Evolutionary conservation across 768 basidiomycete genomes (phyloP).

Genomic region (Trametes maxima): DNA sequence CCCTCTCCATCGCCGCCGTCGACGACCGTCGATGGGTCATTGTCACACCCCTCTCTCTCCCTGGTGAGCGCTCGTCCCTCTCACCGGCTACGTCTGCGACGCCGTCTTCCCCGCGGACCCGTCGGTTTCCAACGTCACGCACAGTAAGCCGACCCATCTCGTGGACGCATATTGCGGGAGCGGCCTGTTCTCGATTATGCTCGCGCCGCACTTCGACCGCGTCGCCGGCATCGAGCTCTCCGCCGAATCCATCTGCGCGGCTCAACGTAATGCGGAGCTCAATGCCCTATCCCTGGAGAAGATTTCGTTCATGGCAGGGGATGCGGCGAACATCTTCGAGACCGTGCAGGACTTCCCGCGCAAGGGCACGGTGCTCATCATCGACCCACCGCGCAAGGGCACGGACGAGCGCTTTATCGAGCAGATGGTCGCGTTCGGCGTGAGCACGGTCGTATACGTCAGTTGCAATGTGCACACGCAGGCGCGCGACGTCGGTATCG

Average conservation of each 20-base stretch:
- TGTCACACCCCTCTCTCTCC: slow-evolving; percentile 81
- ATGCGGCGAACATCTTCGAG: slow-evolving; percentile 85
- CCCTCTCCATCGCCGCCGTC: slow-evolving; percentile 55
- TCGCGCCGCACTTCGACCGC: slow-evolving; percentile 71
- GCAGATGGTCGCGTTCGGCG: slow-evolving; percentile 73
- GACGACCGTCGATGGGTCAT: slow-evolving; percentile 73
- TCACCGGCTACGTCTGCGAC: slow-evolving; percentile 81
- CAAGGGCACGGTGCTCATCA: slow-evolving; percentile 65
- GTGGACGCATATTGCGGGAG: slow-evolving; percentile 95
- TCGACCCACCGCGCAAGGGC: slow-evolving; percentile 95
- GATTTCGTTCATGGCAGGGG: slow-evolving; percentile 73
- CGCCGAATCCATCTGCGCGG: slow-evolving; percentile 65
- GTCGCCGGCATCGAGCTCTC: slow-evolving; percentile 91
- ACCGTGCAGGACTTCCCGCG: slow-evolving; percentile 67
- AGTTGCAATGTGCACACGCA: slow-evolving; percentile 96
- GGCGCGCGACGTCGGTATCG: slow-evolving; percentile 82
- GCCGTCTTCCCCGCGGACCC: slow-evolving; percentile 53
- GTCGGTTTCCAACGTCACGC: slow-evolving; percentile 13
- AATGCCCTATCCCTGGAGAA: slow-evolving; percentile 60
- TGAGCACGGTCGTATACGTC: slow-evolving; percentile 80
- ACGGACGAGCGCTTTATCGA: slow-evolving; percentile 79
- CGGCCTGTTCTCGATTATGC: slow-evolving; percentile 84
- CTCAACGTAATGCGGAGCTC: slow-evolving; percentile 64
- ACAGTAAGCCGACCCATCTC: slow-evolving; percentile 67
- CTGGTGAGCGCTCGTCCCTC: slow-evolving; percentile 80